phyloP scores from a whole-genome alignment of 208 protist genomes.

The Balamuthia mandrillaris region DNA sequence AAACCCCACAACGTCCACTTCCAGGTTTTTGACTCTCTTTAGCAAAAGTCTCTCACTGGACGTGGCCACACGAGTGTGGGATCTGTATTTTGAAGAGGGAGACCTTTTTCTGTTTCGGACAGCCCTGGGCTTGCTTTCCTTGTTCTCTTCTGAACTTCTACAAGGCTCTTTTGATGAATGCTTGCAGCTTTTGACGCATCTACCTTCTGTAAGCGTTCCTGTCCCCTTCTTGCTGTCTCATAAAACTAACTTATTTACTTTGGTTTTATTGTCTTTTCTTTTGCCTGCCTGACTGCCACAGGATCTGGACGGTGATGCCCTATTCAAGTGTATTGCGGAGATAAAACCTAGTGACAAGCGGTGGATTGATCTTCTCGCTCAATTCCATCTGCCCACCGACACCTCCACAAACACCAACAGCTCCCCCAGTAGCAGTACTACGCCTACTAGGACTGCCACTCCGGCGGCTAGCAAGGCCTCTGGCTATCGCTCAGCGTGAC shows the following conservation, averaged over 20 bases:
- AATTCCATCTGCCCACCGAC: no score
- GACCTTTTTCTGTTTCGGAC: conserved; percentile 57
- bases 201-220: conserved; percentile 26
- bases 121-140: conserved; percentile 28
- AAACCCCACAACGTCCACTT: no score
- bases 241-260: no score
- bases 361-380: neutral
- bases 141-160: conserved; percentile 24
- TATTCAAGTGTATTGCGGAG: neutral
- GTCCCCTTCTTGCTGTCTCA: neutral
- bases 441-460: no score
- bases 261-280: no score
- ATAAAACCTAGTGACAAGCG: neutral
- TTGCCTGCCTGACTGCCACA: neutral
- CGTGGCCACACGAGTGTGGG: conserved; percentile 62
- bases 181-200: conserved; percentile 50
- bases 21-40: no score
- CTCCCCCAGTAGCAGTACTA: no score
- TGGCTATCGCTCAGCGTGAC: no score
- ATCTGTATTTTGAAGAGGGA: conserved; percentile 56
- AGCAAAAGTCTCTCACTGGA: conserved; percentile 57
- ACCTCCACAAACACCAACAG: no score
- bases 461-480: no score
- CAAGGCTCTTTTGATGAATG: conserved; percentile 46
- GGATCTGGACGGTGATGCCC: neutral